phyloP scores from a whole-genome alignment of 116 monocot genomes.

The Posidonia oceanica region DNA sequence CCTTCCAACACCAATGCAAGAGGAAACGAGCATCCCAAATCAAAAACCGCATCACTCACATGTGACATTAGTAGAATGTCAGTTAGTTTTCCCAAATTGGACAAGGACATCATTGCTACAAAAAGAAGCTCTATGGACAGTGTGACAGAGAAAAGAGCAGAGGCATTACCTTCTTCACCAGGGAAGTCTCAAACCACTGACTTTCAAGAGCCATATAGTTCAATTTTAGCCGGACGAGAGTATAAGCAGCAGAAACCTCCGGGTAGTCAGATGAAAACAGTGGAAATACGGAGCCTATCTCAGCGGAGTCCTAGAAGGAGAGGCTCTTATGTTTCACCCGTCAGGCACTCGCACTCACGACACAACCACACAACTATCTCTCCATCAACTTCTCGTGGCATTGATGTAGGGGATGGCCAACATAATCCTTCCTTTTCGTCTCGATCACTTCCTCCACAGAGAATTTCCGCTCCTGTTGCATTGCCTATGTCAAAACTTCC shows the following conservation, averaged over 20 bases:
- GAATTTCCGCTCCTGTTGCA: too few relatives aligned
- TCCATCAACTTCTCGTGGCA: slow-evolving; percentile 5
- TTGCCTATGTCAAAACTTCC: slow-evolving; percentile 8
- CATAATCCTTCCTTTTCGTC: not conserved
- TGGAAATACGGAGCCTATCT: slow-evolving; percentile 11
- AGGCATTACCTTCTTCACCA: not conserved
- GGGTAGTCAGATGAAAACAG: not conserved
- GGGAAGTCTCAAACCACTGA: slow-evolving; percentile 11
- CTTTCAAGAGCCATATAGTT: slow-evolving; percentile 5
- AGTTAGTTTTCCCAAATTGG: slow-evolving; percentile 4
- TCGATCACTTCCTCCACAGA: not conserved
- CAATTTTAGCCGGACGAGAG: slow-evolving; percentile 6
- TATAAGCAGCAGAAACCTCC: slow-evolving; percentile 16
- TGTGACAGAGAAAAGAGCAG: not conserved
- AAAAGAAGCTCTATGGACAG: not conserved
- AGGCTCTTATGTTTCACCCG: slow-evolving; percentile 14
- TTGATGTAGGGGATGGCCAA: slow-evolving; percentile 7
- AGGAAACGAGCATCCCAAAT: not conserved
- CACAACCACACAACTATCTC: slow-evolving; percentile 21
- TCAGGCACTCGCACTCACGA: slow-evolving; percentile 20
- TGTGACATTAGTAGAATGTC: slow-evolving; percentile 6
- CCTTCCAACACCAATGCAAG: too few relatives aligned
- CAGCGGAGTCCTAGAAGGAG: slow-evolving; percentile 14
- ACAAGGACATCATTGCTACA: not conserved
- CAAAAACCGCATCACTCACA: not conserved